Evolutionary conservation across 306 rosid genomes (phyloP).

Genomic region (Canavalia ensiformis): DNA sequence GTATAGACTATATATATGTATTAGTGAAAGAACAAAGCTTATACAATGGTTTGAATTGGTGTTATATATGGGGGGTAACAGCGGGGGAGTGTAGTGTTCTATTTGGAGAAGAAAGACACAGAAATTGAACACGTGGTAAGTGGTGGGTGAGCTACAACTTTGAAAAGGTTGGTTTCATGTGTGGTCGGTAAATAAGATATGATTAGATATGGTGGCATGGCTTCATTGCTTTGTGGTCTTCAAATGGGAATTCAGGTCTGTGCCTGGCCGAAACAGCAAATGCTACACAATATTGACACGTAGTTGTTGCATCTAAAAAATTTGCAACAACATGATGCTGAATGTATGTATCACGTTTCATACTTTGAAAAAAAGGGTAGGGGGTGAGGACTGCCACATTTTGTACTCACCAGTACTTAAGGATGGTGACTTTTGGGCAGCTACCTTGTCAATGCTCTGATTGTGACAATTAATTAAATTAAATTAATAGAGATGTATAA

Average conservation of each 20-base stretch:
- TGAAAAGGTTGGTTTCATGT: conserved; percentile 59
- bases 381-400: neutral
- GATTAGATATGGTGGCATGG: conserved; percentile 47
- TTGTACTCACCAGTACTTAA: neutral
- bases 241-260: conserved; percentile 36
- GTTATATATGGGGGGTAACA: conserved; percentile 23
- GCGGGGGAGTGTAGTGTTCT: conserved; percentile 33
- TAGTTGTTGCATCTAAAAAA: conserved; percentile 39
- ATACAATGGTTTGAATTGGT: neutral
- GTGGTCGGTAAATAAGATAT: conserved; percentile 67
- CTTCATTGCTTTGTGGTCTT: conserved; percentile 43
- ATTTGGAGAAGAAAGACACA: conserved; percentile 36
- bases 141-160: conserved; percentile 82
- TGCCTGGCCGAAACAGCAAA: conserved; percentile 38
- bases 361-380: conserved; percentile 14
- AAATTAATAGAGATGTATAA: neutral
- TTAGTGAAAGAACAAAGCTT: conserved; percentile 35
- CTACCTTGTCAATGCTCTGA: neutral
- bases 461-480: neutral
- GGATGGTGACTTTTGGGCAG: neutral
- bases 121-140: conserved; percentile 53
- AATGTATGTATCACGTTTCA: conserved; percentile 53
- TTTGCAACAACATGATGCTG: conserved; percentile 38
- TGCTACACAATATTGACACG: conserved; percentile 50
- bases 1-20: conserved; percentile 1